Evolutionary conservation across 139 green algal genomes (phyloP), one percentile per base, ranked within the genome.

Genomic region (Cymbomonas tetramitiformis): DNA sequence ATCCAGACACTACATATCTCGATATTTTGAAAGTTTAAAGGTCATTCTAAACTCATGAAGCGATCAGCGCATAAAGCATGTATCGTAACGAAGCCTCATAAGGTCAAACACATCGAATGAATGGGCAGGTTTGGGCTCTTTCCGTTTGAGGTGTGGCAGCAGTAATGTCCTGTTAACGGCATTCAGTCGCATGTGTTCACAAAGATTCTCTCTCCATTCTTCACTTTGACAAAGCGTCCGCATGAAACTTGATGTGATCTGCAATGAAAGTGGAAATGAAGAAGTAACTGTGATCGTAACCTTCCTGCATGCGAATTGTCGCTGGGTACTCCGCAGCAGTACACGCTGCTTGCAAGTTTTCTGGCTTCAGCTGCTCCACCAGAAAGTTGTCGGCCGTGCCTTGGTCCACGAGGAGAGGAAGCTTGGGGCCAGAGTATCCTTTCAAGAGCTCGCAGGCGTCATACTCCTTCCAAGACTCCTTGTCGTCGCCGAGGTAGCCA

Each of bases 231-330:
- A 91, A 68, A 10, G 69, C 51, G 38, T 85, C 84, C 1, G 87
- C 88, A 59, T 94, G 83, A 63, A 80, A 82, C 4, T 67, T 62
- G 4, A 98, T 50, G 65, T 98, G 91, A 2, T 97, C 87, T 0
- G 80, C 75, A 0, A 96, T 77, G 54, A 97, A 98, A 4, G 79
- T 85, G 0, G 76, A 64, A 26, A 98, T 95, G 70, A 93, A 94
- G 46, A 82, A 95, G 72, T 96, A 96, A 2, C 60, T 83, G 64
- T 98, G 91, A 67, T 97, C 85, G 55, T 94, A 96, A 0, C 84
- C 85, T 0, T 86, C 77, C 65, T 91, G 81, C 67, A 94, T 80
- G 29, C 83, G 69, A 33, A 84, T 52, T 0, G 68, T 77, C 1
- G 83, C 47, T 1, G 60, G 56, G 38, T 79, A 69, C 32, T 65